phyloP scores from a whole-genome alignment of 306 rosid species.

The Castanospermum australe region DNA sequence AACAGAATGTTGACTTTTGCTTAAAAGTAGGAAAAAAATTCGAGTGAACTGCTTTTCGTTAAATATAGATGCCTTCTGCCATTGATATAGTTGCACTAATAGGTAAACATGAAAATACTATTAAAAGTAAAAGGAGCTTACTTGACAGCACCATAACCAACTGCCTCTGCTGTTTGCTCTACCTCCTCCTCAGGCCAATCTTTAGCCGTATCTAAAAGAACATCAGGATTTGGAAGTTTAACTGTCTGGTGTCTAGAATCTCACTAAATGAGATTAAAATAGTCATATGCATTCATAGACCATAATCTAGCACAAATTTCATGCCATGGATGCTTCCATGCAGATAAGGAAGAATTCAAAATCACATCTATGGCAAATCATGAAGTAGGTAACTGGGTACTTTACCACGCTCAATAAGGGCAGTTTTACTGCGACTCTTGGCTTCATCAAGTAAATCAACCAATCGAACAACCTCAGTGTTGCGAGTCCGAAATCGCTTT shows the following conservation, averaged over 20 bases:
- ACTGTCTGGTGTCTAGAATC: conserved; percentile 15
- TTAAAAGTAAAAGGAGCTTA: conserved; percentile 44
- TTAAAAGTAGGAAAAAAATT: neutral
- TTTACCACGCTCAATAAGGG: conserved; percentile 83
- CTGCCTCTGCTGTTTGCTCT: conserved; percentile 72
- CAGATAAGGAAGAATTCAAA: conserved; percentile 15
- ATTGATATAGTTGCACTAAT: neutral
- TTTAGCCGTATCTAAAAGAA: conserved; percentile 53
- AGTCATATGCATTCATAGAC: neutral
- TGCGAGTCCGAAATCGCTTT: conserved; percentile 84
- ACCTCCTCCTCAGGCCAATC: conserved; percentile 81
- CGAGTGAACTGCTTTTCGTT: neutral
- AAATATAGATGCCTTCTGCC: neutral
- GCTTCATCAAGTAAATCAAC: conserved; percentile 98
- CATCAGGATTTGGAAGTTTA: conserved; percentile 24
- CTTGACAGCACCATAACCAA: conserved; percentile 97
- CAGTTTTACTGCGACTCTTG: conserved; percentile 81
- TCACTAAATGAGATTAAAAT: neutral
- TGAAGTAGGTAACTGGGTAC: neutral
- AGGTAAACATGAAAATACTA: neutral
- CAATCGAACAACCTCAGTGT: conserved; percentile 82
- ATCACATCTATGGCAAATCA: neutral
- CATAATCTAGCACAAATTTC: conserved; percentile 10
- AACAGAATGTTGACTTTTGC: conserved; percentile 6
- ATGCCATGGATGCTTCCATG: conserved; percentile 15